These are phyloP conservation scores for Mortierella claussenii DNA, from an alignment of 192 early-diverging fungal species.

Conservation along the genomic window DNA sequence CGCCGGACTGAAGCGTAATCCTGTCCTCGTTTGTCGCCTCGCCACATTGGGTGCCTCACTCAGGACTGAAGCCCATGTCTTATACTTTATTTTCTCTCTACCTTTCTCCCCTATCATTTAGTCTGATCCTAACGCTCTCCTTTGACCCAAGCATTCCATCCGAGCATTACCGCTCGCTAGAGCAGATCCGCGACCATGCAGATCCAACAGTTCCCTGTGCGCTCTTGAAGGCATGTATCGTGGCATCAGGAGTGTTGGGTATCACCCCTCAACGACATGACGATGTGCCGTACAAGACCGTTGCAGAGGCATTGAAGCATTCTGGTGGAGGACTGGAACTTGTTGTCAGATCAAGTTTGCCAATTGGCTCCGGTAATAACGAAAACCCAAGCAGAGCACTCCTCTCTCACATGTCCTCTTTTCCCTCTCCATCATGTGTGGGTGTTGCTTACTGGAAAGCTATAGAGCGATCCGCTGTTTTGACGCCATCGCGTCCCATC, in stretches of 20 bases:
- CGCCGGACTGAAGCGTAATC: slow-evolving; percentile 34
- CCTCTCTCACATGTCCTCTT: background rate
- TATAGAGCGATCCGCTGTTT: too few relatives aligned
- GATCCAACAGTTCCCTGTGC: slow-evolving; percentile 39
- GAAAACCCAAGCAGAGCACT: background rate
- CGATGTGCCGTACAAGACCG: slow-evolving; percentile 14
- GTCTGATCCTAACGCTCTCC: slow-evolving; percentile 24
- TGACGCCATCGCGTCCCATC: too few relatives aligned
- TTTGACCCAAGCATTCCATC: slow-evolving; percentile 21
- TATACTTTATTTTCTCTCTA: slow-evolving; percentile 3
- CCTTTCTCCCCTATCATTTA: background rate
- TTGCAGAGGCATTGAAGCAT: slow-evolving; percentile 31
- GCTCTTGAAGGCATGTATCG: slow-evolving; percentile 47
- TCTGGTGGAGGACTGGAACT: slow-evolving; percentile 43
- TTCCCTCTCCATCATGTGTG: too few relatives aligned
- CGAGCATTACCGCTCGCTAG: slow-evolving; percentile 22
- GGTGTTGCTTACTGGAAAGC: too few relatives aligned
- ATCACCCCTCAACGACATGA: slow-evolving; percentile 25
- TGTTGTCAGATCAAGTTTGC: slow-evolving; percentile 23
- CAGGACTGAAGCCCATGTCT: too few relatives aligned
- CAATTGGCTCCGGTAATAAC: slow-evolving; percentile 30
- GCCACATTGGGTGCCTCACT: background rate
- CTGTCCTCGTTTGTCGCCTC: background rate
- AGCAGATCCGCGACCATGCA: slow-evolving; percentile 41
- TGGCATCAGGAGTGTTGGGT: slow-evolving; percentile 35